Conservation (phyloP, 2,329 filamentous ascomycete genomes). For the Ophiobolus disseminans region DNA sequence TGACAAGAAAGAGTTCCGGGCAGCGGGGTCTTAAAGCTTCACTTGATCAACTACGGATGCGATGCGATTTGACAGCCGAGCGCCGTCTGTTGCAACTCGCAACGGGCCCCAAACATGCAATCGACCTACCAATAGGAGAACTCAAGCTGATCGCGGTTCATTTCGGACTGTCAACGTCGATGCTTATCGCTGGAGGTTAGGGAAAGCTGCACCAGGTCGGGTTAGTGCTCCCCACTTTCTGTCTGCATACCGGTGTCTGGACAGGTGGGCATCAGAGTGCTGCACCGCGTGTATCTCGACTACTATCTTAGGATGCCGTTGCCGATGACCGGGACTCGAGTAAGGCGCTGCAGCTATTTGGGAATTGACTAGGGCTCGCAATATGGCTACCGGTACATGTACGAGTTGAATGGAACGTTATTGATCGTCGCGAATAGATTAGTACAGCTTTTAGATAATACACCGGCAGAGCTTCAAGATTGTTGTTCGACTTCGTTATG, state of each 20-base stretch:
- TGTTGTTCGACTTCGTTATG: too few species aligned
- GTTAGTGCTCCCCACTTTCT: constrained; percentile 9
- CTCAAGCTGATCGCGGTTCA: not conserved
- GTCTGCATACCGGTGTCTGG: not conserved
- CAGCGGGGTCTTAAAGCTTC: constrained; percentile 32
- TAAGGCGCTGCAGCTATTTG: too few species aligned
- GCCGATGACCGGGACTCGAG: not conserved
- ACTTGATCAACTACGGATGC: not conserved
- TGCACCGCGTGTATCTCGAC: constrained; percentile 3
- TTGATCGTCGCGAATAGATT: too few species aligned
- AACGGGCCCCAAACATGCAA: not conserved
- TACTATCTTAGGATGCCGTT: not conserved
- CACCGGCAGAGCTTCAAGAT: too few species aligned
- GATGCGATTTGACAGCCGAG: not conserved
- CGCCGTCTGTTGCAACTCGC: not conserved
- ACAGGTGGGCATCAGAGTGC: constrained; percentile 2
- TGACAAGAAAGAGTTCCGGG: constrained; percentile 10
- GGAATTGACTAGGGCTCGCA: too few species aligned
- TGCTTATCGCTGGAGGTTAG: constrained; percentile 4
- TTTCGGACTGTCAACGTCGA: constrained; percentile 1
- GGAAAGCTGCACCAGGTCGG: constrained; percentile 5
- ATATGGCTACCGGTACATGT: too few species aligned
- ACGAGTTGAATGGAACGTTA: too few species aligned
- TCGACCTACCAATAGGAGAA: not conserved
- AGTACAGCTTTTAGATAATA: too few species aligned